Evolutionary conservation across 2,329 filamentous ascomycete species (phyloP).

Genomic region (Colletotrichum eremochloae): DNA sequence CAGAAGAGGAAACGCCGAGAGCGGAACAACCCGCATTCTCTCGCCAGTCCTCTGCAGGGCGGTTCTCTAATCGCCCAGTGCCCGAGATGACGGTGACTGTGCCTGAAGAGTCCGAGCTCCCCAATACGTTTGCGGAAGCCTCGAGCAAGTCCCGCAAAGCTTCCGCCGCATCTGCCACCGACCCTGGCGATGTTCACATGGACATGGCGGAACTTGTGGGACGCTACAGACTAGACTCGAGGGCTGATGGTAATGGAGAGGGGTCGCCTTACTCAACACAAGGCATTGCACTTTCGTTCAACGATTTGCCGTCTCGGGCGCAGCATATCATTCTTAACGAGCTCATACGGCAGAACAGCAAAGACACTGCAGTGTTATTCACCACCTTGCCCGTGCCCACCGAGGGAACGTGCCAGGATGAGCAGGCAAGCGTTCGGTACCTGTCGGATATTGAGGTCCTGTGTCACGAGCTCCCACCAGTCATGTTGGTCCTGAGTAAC

Average conservation of each 20-base stretch:
- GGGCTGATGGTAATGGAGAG: constrained; percentile 43
- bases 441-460: constrained; percentile 83
- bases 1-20: constrained; percentile 48
- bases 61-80: constrained; percentile 73
- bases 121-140: constrained; percentile 72
- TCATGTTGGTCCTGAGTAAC: constrained; percentile 85
- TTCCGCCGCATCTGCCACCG: constrained; percentile 51
- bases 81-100: constrained; percentile 72
- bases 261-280: constrained; percentile 69
- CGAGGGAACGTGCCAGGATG: constrained; percentile 80
- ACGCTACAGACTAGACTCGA: constrained; percentile 52
- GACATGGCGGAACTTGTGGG: constrained; percentile 61
- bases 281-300: constrained; percentile 81
- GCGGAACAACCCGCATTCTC: constrained; percentile 55
- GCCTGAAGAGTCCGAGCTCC: constrained; percentile 66
- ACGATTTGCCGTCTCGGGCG: constrained; percentile 85
- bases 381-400: constrained; percentile 86
- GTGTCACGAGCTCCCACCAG: constrained; percentile 81
- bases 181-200: constrained; percentile 53
- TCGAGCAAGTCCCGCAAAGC: constrained; percentile 55
- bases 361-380: constrained; percentile 81
- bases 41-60: constrained; percentile 63
- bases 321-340: constrained; percentile 92
- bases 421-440: constrained; percentile 79
- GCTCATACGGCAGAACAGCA: constrained; percentile 77